These are phyloP conservation scores for Ochetophila trinervis DNA, from an alignment of 306 rosid genomes.

Conservation along the genomic window DNA sequence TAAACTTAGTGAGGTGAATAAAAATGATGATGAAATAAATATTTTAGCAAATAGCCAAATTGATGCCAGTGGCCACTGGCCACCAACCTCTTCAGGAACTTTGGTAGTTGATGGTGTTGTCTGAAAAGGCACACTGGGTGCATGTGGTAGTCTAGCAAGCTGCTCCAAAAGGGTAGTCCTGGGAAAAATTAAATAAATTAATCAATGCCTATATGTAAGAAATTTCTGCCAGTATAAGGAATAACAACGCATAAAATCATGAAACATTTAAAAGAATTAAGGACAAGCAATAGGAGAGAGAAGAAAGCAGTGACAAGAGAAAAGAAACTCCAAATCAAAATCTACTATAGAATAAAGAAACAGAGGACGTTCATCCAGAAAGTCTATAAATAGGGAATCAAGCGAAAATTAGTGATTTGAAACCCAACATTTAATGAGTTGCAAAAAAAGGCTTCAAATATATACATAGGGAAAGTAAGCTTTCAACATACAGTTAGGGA, in stretches of 20 bases:
- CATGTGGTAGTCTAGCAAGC: constrained; percentile 68
- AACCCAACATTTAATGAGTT: no score
- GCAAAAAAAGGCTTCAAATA: no score
- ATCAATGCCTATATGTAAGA: neutral
- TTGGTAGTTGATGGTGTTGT: constrained; percentile 49
- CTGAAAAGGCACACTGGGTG: constrained; percentile 83
- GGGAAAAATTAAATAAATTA: neutral
- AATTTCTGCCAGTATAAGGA: neutral
- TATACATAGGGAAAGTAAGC: no score
- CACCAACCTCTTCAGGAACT: constrained; percentile 73
- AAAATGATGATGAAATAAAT: constrained; percentile 8
- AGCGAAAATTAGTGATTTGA: no score
- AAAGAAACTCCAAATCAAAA: no score
- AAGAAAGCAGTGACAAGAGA: no score
- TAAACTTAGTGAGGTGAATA: constrained; percentile 14
- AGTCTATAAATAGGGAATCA: no score
- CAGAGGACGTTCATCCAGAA: no score
- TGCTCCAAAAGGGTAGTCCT: constrained; percentile 68
- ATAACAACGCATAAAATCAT: neutral
- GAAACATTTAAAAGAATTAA: no score
- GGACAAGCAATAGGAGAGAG: no score
- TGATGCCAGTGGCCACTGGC: constrained; percentile 4
- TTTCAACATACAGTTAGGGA: no score
- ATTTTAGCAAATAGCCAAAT: neutral
- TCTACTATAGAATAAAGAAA: no score